Evolutionary conservation across 805 yeast genomes (phyloP).

Genomic region (Starmerella apicola): DNA sequence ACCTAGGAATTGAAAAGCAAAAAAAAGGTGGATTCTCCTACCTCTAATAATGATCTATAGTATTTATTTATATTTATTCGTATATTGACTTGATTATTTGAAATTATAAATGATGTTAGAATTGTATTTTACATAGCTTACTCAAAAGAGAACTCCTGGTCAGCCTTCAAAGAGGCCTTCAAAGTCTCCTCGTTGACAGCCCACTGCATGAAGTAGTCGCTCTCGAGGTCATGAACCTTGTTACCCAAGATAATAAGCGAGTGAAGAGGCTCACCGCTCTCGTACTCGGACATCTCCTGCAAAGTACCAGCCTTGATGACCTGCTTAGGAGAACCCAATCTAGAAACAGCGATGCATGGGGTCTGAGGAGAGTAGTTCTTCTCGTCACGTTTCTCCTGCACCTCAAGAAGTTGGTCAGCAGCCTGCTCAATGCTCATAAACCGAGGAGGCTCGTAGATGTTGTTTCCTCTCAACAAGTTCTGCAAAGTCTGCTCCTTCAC

Average conservation of each 20-base stretch:
- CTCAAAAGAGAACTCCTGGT: constrained; percentile 14
- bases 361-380: constrained; percentile 73
- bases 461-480: constrained; percentile 83
- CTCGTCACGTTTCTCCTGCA: constrained; percentile 67
- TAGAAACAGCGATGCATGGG: constrained; percentile 86
- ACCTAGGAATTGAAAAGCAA: too few species aligned
- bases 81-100: not conserved
- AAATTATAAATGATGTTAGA: not conserved
- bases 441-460: constrained; percentile 92
- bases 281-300: constrained; percentile 63
- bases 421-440: constrained; percentile 89
- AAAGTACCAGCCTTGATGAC: constrained; percentile 75
- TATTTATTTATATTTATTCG: not conserved
- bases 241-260: constrained; percentile 83
- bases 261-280: constrained; percentile 89
- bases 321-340: constrained; percentile 81
- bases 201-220: constrained; percentile 70
- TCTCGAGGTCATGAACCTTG: constrained; percentile 83
- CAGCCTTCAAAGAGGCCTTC: constrained; percentile 35
- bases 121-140: not conserved
- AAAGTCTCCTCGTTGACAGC: constrained; percentile 48
- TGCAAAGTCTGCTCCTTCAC: constrained; percentile 94
- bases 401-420: constrained; percentile 73
- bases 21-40: too few species aligned
- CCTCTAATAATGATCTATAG: not conserved